Base-by-base conservation (phyloP, 1,284 basidiomycete species). In the Hymenochaete sp. region DNA sequence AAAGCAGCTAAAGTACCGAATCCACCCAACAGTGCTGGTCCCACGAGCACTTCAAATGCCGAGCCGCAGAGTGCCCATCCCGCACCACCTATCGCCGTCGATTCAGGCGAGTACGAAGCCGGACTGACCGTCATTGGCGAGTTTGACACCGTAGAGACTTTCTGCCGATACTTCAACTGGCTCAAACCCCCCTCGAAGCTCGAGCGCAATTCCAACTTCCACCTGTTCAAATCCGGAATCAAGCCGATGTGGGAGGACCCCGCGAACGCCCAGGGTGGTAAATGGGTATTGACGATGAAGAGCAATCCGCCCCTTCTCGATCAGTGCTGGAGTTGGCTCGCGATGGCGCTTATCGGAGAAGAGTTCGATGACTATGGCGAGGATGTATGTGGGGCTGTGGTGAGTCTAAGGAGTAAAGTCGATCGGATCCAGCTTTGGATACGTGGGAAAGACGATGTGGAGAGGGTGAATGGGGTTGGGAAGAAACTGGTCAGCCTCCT, bases 231-330 rank as follows among this genome's bases (percentile, higher is more conserved):
- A 65, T 72, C 78, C 22, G 84, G 84, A 27, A 87, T 87, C 66
- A 91, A 89, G 59, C 86, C 91, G 32, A 93, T 95, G 88, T 96
- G 93, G 92, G 93, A 96, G 65, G 93, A 96, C 60, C 78, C 79
- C 19, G 86, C 90, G 38, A 97, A 97, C 61, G 83, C 85, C 7
- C 73, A 82, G 40, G 92, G 92, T 19, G 92, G 92, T 28, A 93
- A 93, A 65, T 97, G 93, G 93, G 87, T 91, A 14, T 65, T 96
- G 43, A 91, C 92, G 53, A 87, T 96, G 79, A 85, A 84, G 63
- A 80, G 82, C 50, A 87, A 85, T 55, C 79, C 84, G 3, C 66
- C 67, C 27, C 61, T 93, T 51, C 67, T 95, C 38, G 93, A 97
- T 67, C 73, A 83, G 25, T 88, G 81, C 62, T 97, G 93, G 93